A percentile compares a stretch with the other conserved stretches of the same genome.
Evolutionary conservation across 2,329 filamentous ascomycete genomes (phyloP).

Genomic region (Metarhizium humberi): DNA sequence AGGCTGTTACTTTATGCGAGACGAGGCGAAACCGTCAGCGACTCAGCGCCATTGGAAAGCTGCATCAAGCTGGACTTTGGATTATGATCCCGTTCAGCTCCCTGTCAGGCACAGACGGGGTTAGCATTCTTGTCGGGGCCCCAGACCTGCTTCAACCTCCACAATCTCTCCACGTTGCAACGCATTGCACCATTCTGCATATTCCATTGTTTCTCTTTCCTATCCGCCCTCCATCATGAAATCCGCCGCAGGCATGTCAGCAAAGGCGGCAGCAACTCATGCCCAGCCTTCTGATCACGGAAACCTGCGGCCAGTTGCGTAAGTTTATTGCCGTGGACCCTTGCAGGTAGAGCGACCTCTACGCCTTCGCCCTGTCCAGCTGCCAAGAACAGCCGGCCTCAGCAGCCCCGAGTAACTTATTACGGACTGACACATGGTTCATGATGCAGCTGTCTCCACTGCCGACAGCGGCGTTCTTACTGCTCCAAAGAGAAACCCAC

Average conservation of each 20-base stretch:
- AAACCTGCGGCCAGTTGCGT: slow-evolving; percentile 18
- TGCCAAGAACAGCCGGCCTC: too few species aligned
- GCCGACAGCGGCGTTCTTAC: slow-evolving; percentile 23
- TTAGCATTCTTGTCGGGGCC: background rate
- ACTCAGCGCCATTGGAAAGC: background rate
- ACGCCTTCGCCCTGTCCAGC: too few species aligned
- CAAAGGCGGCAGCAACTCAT: background rate
- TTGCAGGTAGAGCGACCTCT: background rate
- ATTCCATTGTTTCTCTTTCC: background rate
- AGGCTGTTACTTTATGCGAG: background rate
- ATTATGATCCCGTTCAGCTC: background rate
- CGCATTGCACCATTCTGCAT: background rate
- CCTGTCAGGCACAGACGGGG: too few species aligned
- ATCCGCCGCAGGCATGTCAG: background rate
- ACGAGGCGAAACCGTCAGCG: background rate
- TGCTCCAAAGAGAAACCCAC: slow-evolving; percentile 28
- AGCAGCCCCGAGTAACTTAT: too few species aligned
- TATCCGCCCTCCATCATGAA: background rate
- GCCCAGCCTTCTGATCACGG: slow-evolving; percentile 8
- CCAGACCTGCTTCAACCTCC: background rate
- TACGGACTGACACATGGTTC: background rate
- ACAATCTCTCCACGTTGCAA: background rate
- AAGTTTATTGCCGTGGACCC: slow-evolving; percentile 5
- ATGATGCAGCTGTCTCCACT: slow-evolving; percentile 21
- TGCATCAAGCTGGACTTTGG: background rate